Conservation (phyloP, 768 basidiomycete genomes). For the Hygrophoropsis aurantiaca region DNA sequence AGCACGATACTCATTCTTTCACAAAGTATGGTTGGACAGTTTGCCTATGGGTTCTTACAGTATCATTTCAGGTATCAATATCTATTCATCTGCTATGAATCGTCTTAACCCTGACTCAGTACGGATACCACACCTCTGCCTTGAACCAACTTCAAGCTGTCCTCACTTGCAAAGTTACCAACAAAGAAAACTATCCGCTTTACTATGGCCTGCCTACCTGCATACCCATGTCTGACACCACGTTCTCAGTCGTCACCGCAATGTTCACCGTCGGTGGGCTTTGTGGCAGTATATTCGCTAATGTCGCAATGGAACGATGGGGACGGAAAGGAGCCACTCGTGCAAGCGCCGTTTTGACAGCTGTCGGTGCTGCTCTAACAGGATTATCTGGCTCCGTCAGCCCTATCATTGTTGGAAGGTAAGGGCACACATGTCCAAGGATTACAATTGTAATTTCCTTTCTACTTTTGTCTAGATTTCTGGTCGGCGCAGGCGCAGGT, state of each 20-base stretch:
- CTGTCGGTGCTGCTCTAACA: constrained; percentile 66
- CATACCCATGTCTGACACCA: constrained; percentile 73
- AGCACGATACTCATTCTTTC: constrained; percentile 35
- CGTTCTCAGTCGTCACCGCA: constrained; percentile 82
- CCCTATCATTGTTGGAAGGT: constrained; percentile 68
- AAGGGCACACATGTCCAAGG: constrained; percentile 14
- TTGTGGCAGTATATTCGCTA: constrained; percentile 68
- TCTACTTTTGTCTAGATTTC: constrained; percentile 39
- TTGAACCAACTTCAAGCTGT: constrained; percentile 86
- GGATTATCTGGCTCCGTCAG: constrained; percentile 55
- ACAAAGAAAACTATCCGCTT: constrained; percentile 9
- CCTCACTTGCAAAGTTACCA: constrained; percentile 60
- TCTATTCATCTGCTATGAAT: too few species aligned
- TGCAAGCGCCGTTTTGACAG: constrained; percentile 54
- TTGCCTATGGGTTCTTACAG: constrained; percentile 66
- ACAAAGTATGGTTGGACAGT: constrained; percentile 64
- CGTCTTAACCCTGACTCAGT: too few species aligned
- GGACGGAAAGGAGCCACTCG: constrained; percentile 72
- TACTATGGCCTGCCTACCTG: constrained; percentile 61
- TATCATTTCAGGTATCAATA: constrained; percentile 51
- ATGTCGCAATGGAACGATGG: constrained; percentile 63
- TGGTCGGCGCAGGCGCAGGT: constrained; percentile 72
- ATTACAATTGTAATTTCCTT: constrained; percentile 1
- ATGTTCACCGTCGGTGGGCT: constrained; percentile 89
- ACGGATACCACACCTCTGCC: constrained; percentile 91